These are phyloP conservation scores for Aspergillus fijiensis DNA, from an alignment of 2,329 filamentous ascomycete genomes.

Conservation along the genomic window DNA sequence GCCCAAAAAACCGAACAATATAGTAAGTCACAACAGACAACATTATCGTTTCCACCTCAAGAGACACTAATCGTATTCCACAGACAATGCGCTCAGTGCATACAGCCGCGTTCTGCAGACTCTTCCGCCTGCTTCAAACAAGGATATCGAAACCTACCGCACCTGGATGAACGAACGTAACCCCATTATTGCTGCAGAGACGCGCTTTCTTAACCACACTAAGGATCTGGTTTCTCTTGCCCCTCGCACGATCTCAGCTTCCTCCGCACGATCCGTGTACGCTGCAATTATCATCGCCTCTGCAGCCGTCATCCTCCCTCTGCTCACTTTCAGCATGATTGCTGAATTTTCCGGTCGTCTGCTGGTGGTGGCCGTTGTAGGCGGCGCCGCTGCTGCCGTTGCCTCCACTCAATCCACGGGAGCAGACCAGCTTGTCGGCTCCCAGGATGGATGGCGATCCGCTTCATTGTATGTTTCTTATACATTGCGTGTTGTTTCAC, in stretches of 20 bases:
- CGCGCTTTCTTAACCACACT: conserved; percentile 53
- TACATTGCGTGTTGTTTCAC: no score
- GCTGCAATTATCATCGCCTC: conserved; percentile 50
- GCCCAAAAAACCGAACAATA: conserved; percentile 62
- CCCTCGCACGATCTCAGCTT: conserved; percentile 19
- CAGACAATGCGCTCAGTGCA: conserved; percentile 44
- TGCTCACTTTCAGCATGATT: conserved; percentile 60
- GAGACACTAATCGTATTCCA: background rate
- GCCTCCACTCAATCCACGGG: conserved; percentile 39
- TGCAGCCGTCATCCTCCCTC: conserved; percentile 55
- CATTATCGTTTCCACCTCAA: background rate
- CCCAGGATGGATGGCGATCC: conserved; percentile 42
- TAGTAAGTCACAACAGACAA: conserved; percentile 44
- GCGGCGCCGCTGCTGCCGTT: conserved; percentile 45
- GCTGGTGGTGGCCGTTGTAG: conserved; percentile 56
- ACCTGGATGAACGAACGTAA: conserved; percentile 53
- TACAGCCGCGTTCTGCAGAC: conserved; percentile 51
- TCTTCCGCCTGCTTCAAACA: conserved; percentile 45
- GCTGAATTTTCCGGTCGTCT: conserved; percentile 58
- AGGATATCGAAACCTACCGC: conserved; percentile 54
- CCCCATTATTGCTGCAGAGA: conserved; percentile 53
- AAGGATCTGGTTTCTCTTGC: conserved; percentile 46
- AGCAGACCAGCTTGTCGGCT: conserved; percentile 36
- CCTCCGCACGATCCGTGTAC: conserved; percentile 30
- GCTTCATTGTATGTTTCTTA: conserved; percentile 35